Evolutionary conservation across 306 rosid genomes (phyloP).

Genomic region (Quercus cerris): DNA sequence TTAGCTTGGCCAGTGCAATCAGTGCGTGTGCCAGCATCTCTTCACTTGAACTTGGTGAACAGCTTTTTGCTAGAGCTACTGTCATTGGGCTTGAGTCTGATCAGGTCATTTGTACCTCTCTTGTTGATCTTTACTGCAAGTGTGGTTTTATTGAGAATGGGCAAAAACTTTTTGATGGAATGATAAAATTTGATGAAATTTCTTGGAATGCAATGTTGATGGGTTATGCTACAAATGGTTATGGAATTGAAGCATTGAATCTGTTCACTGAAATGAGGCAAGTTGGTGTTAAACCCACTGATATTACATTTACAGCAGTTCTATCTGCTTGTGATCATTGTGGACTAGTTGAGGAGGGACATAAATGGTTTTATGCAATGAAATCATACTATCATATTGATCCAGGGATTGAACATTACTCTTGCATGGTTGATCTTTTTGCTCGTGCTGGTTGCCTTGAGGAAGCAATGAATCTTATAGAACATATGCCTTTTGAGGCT

Average conservation of each 20-base stretch:
- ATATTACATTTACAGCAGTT: constrained; percentile 58
- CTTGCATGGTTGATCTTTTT: constrained; percentile 70
- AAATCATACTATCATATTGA: constrained; percentile 41
- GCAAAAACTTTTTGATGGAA: constrained; percentile 46
- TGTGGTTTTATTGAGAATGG: constrained; percentile 67
- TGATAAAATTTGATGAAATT: constrained; percentile 58
- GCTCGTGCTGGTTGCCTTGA: constrained; percentile 60
- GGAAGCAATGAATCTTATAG: constrained; percentile 58
- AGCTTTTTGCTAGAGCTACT: constrained; percentile 57
- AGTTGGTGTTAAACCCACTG: constrained; percentile 51
- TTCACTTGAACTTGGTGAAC: constrained; percentile 64
- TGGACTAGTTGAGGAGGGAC: constrained; percentile 73
- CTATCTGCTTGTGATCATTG: constrained; percentile 77
- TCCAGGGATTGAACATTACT: constrained; percentile 60
- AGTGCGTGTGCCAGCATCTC: constrained; percentile 72
- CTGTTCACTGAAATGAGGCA: constrained; percentile 58
- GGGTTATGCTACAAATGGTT: constrained; percentile 85
- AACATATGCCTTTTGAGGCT: constrained; percentile 59
- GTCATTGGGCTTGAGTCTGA: constrained; percentile 56
- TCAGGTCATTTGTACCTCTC: constrained; percentile 53
- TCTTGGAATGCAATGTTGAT: constrained; percentile 79
- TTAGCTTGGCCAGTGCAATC: constrained; percentile 64
- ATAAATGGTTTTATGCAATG: constrained; percentile 53
- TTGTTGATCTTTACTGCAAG: constrained; percentile 74
- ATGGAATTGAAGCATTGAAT: constrained; percentile 58